These are phyloP conservation scores for Cotoneaster glaucophyllus DNA, from an alignment of 306 rosid species.

Conservation along the genomic window DNA sequence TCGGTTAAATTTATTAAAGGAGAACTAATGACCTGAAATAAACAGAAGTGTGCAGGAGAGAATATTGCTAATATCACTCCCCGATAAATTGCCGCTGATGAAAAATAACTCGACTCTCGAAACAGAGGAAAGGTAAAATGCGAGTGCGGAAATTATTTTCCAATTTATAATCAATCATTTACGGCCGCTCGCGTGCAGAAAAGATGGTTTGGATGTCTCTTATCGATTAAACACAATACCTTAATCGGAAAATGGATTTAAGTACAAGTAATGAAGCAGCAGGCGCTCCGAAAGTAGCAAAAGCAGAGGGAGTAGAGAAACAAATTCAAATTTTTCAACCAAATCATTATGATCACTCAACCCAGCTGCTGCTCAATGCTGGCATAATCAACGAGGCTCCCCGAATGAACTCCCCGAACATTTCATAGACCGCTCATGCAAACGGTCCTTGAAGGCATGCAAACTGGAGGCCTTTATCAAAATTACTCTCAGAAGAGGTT, in stretches of 20 bases:
- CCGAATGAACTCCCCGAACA: neutral
- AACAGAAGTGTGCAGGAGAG: too few relatives aligned
- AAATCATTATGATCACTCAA: neutral
- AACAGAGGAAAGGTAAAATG: too few relatives aligned
- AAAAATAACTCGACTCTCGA: too few relatives aligned
- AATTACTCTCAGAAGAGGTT: neutral
- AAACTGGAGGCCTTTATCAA: constrained; percentile 13
- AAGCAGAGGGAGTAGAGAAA: neutral
- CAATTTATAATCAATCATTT: neutral
- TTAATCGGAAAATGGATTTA: neutral
- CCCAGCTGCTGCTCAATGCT: constrained; percentile 10
- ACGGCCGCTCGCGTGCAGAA: neutral
- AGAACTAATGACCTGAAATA: too few relatives aligned
- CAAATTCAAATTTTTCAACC: constrained; percentile 2
- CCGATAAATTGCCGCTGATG: too few relatives aligned
- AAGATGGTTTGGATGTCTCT: neutral
- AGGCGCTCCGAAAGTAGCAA: neutral
- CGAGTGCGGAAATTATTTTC: too few relatives aligned
- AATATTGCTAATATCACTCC: too few relatives aligned
- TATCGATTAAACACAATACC: neutral
- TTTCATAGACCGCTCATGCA: neutral
- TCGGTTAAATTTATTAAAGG: too few relatives aligned
- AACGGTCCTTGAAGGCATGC: constrained; percentile 5
- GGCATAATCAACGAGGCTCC: neutral
- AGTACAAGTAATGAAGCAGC: neutral